Conservation (phyloP, 345 rosid species). For the Citrus glauca region DNA sequence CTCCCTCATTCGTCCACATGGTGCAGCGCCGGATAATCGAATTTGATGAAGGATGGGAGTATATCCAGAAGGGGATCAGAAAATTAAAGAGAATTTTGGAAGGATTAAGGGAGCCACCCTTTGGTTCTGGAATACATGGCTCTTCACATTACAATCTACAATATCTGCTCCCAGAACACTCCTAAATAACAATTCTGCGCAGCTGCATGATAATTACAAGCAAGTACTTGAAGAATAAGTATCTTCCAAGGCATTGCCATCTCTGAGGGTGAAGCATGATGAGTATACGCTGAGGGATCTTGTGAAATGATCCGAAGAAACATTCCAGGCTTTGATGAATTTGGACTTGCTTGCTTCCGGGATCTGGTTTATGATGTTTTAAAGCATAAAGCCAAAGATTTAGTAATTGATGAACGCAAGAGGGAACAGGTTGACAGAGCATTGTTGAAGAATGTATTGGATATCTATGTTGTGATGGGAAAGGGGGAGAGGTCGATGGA, state of each 20-base stretch:
- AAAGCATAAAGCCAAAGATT: slow-evolving; percentile 52
- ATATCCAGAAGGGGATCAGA: slow-evolving; percentile 64
- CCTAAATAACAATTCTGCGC: slow-evolving; percentile 76
- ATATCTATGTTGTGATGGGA: slow-evolving; percentile 78
- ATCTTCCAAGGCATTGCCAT: slow-evolving; percentile 60
- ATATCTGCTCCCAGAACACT: slow-evolving; percentile 84
- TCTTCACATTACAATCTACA: slow-evolving; percentile 68
- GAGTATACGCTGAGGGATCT: slow-evolving; percentile 82
- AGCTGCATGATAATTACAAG: slow-evolving; percentile 70
- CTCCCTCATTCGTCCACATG: too few relatives aligned
- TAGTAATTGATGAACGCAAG: slow-evolving; percentile 68
- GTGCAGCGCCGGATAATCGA: slow-evolving; percentile 44
- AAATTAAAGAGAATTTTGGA: slow-evolving; percentile 79
- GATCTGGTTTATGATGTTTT: slow-evolving; percentile 62
- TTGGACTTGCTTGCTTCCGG: slow-evolving; percentile 75
- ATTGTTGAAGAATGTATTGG: slow-evolving; percentile 66
- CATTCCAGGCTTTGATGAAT: slow-evolving; percentile 57
- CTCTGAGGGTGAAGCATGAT: slow-evolving; percentile 71
- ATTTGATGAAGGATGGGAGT: slow-evolving; percentile 78
- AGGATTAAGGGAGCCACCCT: slow-evolving; percentile 49
- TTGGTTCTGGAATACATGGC: slow-evolving; percentile 68
- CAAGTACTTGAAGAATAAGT: slow-evolving; percentile 71
- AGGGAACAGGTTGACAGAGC: slow-evolving; percentile 85
- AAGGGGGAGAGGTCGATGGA: slow-evolving; percentile 59
- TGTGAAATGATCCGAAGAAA: slow-evolving; percentile 50